Evolutionary conservation across 495 filamentous ascomycete species (phyloP).

Genomic region (Neurospora sublineolata): DNA sequence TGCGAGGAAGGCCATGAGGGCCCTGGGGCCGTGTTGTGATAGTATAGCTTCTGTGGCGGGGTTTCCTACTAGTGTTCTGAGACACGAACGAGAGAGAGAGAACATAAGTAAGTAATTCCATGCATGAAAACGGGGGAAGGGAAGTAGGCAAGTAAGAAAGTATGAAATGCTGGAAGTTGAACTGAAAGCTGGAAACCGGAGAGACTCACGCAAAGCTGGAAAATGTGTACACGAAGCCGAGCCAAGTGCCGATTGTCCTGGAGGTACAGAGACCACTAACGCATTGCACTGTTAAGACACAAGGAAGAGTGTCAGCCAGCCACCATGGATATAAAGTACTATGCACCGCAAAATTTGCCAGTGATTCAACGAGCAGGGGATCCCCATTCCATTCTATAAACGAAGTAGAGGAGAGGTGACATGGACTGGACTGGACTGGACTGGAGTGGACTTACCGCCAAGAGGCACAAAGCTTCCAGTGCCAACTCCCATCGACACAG

Average conservation of each 20-base stretch:
- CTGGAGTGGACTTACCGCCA: constrained; percentile 9
- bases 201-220: constrained; percentile 9
- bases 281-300: constrained; percentile 12
- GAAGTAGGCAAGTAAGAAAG: too few species aligned
- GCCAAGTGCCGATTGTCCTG: constrained; percentile 14
- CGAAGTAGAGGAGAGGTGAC: background rate
- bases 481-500: constrained; percentile 17
- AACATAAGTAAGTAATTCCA: too few species aligned
- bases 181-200: too few species aligned
- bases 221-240: constrained; percentile 18
- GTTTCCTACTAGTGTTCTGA: constrained; percentile 13
- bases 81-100: too few species aligned
- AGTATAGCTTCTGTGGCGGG: constrained; percentile 16
- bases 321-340: background rate
- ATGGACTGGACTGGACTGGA: background rate
- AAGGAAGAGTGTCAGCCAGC: background rate
- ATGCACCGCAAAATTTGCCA: background rate
- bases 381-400: background rate
- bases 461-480: constrained; percentile 22
- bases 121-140: too few species aligned
- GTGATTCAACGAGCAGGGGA: background rate
- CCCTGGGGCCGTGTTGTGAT: constrained; percentile 3
- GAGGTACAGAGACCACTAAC: constrained; percentile 15
- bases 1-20: constrained; percentile 17
- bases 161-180: too few species aligned